Evolutionary conservation across 805 yeast species (phyloP), one percentile per base, ranked within the genome.

Genomic region (Kurtzmaniella cleridarum): DNA sequence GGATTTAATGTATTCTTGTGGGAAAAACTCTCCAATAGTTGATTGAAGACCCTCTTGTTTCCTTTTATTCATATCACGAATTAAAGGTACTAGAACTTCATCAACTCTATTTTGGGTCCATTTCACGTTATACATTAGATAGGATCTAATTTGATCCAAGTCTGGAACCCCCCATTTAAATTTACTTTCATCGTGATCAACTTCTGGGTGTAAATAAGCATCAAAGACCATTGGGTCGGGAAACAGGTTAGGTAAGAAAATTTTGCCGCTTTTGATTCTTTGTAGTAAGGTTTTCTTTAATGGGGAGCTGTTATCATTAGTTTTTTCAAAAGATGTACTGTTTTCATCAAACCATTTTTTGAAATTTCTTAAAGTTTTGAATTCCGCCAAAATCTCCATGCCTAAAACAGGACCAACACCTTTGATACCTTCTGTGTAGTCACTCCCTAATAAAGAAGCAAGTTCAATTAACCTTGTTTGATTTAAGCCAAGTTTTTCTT

Each of bases 331-430:
- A 9, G 49, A 45, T 49, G 54, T 54, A 55, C 79, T 48, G 66
- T 74, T 43, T 51, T 62, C 44, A 58, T 62, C 83, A 74, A 78
- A 88, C 91, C 85, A 46, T 52, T 48, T 20, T 62, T 72, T 67
- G 69, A 75, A 53, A 27, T 52, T 38, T 16, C 50, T 38, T 26
- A 78, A 55, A 18, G 57, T 54, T 1, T 75, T 78, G 61, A 91
- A 93, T 49, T 90, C 95, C 0, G 95, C 95, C 27, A 93, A 51
- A 14, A 93, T 76, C 57, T 93, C 97, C 78, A 88, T 78, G 0
- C 95, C 93, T 14, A 82, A 73, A 1, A 93, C 98, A 0, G 96
- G 96, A 1, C 99, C 99, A 43, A 93, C 74, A 2, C 98, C 95
- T 41, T 85, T 82, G 27, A 93, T 62, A 0, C 99, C 99, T 38